Conservation (phyloP, 1,284 basidiomycete species). For the Trichosporon ovoides region DNA sequence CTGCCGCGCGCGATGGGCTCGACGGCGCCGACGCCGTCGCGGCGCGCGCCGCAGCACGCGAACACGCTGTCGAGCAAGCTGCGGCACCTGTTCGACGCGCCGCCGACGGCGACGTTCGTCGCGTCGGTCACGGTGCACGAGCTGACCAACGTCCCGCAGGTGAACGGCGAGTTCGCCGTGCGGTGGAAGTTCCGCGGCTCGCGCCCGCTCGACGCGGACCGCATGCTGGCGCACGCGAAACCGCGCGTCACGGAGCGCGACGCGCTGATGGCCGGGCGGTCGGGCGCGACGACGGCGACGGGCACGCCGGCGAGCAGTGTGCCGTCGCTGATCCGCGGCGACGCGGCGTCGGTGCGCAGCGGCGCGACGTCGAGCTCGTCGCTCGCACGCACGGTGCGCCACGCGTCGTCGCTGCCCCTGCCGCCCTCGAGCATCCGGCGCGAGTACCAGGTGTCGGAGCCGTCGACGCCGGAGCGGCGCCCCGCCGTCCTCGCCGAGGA, state of each 20-base stretch:
- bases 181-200: slow-evolving; percentile 41
- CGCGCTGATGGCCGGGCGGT: background rate
- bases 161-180: slow-evolving; percentile 37
- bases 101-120: slow-evolving; percentile 30
- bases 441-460: background rate
- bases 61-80: slow-evolving; percentile 14
- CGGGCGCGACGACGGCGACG: background rate
- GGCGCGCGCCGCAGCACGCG: background rate
- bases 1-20: background rate
- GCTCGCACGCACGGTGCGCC: background rate
- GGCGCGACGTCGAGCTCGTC: background rate
- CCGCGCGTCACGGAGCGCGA: slow-evolving; percentile 5
- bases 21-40: background rate
- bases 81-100: slow-evolving; percentile 30
- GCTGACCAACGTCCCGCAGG: slow-evolving; percentile 41
- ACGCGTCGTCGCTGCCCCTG: background rate
- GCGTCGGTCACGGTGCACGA: slow-evolving; percentile 37
- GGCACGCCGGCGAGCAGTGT: background rate
- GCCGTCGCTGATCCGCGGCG: background rate
- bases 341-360: background rate
- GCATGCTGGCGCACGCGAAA: slow-evolving; percentile 10
- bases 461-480: slow-evolving; percentile 1
- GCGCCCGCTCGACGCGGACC: slow-evolving; percentile 22
- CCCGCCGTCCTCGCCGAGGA: background rate
- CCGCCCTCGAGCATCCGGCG: background rate